phyloP scores from a whole-genome alignment of 2,329 filamentous ascomycete genomes.

The Scedosporium minutisporum region DNA sequence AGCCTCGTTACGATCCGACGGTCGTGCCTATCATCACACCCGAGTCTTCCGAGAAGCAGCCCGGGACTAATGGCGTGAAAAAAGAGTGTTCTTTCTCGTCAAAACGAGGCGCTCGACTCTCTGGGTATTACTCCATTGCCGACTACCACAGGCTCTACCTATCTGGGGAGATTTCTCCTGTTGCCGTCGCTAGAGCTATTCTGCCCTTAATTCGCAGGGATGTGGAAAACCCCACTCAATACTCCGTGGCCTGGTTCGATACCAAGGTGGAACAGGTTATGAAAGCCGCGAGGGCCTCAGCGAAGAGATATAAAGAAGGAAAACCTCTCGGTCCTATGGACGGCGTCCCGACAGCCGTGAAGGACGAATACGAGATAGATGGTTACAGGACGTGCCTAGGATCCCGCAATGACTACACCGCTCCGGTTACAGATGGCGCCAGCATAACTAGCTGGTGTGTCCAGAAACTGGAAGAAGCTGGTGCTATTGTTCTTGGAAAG shows the following conservation, averaged over 20 bases:
- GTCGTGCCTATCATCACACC: constrained; percentile 33
- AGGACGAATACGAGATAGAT: constrained; percentile 68
- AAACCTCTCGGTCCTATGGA: constrained; percentile 55
- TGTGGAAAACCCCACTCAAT: constrained; percentile 23
- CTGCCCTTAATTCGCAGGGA: constrained; percentile 35
- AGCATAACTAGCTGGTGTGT: constrained; percentile 58
- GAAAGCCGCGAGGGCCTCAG: constrained; percentile 33
- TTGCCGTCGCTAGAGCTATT: constrained; percentile 33
- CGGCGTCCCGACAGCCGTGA: constrained; percentile 64
- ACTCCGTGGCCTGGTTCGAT: constrained; percentile 35
- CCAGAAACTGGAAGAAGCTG: constrained; percentile 58
- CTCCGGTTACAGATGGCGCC: constrained; percentile 25
- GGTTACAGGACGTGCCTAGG: constrained; percentile 62
- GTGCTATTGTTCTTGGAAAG: constrained; percentile 63
- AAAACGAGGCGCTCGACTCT: background rate
- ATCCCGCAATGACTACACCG: constrained; percentile 49
- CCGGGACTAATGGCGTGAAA: background rate
- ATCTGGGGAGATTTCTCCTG: constrained; percentile 33
- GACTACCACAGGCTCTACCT: constrained; percentile 36
- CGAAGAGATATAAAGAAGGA: constrained; percentile 38
- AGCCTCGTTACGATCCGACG: constrained; percentile 36
- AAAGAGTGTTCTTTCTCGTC: background rate
- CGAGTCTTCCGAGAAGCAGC: constrained; percentile 18
- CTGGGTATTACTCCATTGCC: constrained; percentile 26
- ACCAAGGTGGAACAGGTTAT: constrained; percentile 29